Base-by-base conservation (phyloP, 2,329 filamentous ascomycete genomes). In the Alternaria arborescens region DNA sequence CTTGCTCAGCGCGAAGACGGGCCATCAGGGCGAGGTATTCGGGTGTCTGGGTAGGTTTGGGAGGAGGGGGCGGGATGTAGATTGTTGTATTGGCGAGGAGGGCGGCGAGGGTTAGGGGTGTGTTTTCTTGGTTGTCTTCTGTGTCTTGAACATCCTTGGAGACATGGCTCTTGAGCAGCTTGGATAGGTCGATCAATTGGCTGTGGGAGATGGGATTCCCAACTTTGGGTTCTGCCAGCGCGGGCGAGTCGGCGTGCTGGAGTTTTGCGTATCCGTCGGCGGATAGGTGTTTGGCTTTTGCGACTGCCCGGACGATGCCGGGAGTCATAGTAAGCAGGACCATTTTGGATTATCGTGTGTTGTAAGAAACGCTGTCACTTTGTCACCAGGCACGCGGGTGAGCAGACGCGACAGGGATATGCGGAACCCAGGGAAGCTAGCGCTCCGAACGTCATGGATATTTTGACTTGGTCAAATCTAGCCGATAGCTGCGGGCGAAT, bases 21-120 rank as follows among this genome's bases (percentile, higher is more conserved):
- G 89, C 88, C 93, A 98, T 98, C 1, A 97, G 83, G 7, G 89
- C 90, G 77, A 92, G 91, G 81, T 94, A 98, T 80, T 97, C 91
- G 8, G 88, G 82, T 1, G 90, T 90, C 88, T 96, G 73, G 34
- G 52, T 20, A 18, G 57, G 62, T 74, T 93, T 97, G 5, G 90
- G 88, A 5, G 89, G 86, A 14, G 91, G 90, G n/a, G 93, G 92
- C n/a, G 92, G 87, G 10, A 88, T 79, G 78, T 96, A 96, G 65
- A 96, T 81, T 55, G 76, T 84, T 26, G 92, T 87, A 46, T 92
- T 91, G 57, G 83, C 86, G 10, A 98, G 84, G 32, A 98, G 85
- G 34, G 81, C 73, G 67, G 94, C 90, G 12, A 98, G 84, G 16
- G 84, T 87, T 20, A 42, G 57, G 38, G 60, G 52, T 0, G 55